phyloP scores from a whole-genome alignment of 148 eudicot species.

The Chenopodium berlandieri region DNA sequence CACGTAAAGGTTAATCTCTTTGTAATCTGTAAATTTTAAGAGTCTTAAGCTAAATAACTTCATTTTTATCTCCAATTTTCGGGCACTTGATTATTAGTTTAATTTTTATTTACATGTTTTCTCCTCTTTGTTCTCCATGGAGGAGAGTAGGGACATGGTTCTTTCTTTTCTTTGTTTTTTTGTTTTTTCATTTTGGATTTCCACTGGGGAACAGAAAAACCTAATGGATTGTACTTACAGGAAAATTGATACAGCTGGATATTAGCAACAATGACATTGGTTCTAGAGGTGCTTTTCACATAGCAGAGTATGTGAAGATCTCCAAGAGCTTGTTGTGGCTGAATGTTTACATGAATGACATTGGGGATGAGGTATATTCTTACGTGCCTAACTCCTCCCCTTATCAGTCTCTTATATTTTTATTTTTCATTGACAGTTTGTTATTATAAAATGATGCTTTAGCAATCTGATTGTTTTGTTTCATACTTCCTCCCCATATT shows the following conservation, averaged over 20 bases:
- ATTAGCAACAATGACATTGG: conserved; percentile 84
- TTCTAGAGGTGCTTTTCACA: conserved; percentile 69
- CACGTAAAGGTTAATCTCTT: conserved; percentile 61
- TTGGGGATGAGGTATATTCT: conserved; percentile 78
- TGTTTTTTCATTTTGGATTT: background rate
- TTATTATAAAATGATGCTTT: background rate
- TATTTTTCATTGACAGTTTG: background rate
- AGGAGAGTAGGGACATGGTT: background rate
- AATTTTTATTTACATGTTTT: background rate
- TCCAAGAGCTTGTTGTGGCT: conserved; percentile 73
- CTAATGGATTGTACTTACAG: conserved; percentile 18
- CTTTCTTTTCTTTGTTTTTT: background rate
- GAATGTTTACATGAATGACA: conserved; percentile 85
- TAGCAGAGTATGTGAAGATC: conserved; percentile 75
- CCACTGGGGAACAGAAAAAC: background rate
- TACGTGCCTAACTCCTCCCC: background rate
- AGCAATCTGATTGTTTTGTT: background rate
- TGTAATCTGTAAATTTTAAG: background rate
- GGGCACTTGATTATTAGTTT: background rate
- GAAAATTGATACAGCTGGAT: conserved; percentile 61
- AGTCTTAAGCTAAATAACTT: background rate
- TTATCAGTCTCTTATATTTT: background rate
- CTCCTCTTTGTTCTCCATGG: background rate
- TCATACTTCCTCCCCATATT: background rate
- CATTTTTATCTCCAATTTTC: background rate